A percentile compares a stretch with the other conserved stretches of the same genome.
Conservation (phyloP, 1,139 yeast species). For the Blastobotrys serpentis region DNA sequence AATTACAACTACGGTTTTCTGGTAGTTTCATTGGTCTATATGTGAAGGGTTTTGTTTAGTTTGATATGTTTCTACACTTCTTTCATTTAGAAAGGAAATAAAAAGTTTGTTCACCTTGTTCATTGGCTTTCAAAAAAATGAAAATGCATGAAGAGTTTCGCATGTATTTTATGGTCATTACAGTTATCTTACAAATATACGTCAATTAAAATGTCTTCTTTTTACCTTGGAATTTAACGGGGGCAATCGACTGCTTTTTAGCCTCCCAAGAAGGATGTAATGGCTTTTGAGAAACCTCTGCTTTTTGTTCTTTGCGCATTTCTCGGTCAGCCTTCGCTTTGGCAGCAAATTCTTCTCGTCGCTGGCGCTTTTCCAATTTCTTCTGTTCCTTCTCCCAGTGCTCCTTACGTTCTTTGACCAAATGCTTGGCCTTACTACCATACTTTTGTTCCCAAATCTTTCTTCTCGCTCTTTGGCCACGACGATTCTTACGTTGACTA, state of each 20-base stretch:
- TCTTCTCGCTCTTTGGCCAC: constrained; percentile 97
- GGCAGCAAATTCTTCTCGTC: constrained; percentile 47
- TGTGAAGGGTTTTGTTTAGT: too few species aligned
- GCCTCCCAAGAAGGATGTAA: constrained; percentile 98
- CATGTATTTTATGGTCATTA: neutral
- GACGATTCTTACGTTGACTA: constrained; percentile 69
- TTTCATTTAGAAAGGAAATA: too few species aligned
- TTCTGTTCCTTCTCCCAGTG: constrained; percentile 50
- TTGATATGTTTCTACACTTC: too few species aligned
- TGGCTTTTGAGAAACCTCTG: constrained; percentile 30
- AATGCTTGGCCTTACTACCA: constrained; percentile 82
- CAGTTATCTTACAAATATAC: neutral
- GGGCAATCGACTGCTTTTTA: constrained; percentile 60
- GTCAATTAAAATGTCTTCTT: constrained; percentile 62
- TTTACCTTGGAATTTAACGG: constrained; percentile 76
- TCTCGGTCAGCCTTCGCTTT: constrained; percentile 40
- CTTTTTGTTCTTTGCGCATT: constrained; percentile 32
- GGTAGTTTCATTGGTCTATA: too few species aligned
- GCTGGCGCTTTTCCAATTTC: constrained; percentile 62
- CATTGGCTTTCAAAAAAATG: neutral
- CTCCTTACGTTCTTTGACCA: constrained; percentile 59
- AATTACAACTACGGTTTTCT: too few species aligned
- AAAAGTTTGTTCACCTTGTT: too few species aligned
- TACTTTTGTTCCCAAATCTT: constrained; percentile 92
- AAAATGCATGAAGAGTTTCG: neutral